Evolutionary conservation across 495 filamentous ascomycete species (phyloP), one percentile per base, ranked within the genome.

Genomic region (Hypoxylon lienhwacheense): DNA sequence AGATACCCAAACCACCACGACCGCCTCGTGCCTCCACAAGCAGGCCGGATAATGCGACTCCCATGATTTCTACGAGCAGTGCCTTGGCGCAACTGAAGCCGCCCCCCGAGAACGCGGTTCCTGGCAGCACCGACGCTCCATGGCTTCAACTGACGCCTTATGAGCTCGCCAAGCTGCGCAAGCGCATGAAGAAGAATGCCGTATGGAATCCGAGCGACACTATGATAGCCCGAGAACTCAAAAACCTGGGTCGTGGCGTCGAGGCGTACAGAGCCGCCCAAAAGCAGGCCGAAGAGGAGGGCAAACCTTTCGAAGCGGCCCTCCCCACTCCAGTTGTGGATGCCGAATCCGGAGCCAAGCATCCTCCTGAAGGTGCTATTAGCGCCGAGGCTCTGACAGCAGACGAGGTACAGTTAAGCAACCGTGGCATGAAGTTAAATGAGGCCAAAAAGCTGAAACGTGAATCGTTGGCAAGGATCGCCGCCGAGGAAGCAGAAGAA

Each of bases 171-270:
- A 85, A 84, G 41, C 76, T 98, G 10, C 80, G 93, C 36, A 97
- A 97, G 72, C 81, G 89, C 43, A 98, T 98, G 93, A 98, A 98
- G 75, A 98, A 98, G 80, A 98, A 98, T 61, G 88, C 92, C 0
- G 84, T 91, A 5, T 98, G 93, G 93, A 85, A 85, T 28, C 93
- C 93, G 0, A 95, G 89, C 60, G 89, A 95, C 54, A 95, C 95
- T 0, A 98, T 98, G 93, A 92, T 97, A 34, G 81, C 90, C 16
- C 82, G 91, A 8, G 91, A 97, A 67, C 79, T 98, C 6, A 85
- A 85, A 34, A 74, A 79, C 6, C 76, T 88, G 14, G 86, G 86
- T 10, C 86, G 93, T 29, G 93, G 95, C 10, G 70, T 83, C 59
- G 88, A 89, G 31, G 82, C 81, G 11, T 95, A 88, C 60, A 81